These are phyloP conservation scores for Alternaria arbusti DNA, from an alignment of 2,329 filamentous ascomycete genomes.

Conservation along the genomic window DNA sequence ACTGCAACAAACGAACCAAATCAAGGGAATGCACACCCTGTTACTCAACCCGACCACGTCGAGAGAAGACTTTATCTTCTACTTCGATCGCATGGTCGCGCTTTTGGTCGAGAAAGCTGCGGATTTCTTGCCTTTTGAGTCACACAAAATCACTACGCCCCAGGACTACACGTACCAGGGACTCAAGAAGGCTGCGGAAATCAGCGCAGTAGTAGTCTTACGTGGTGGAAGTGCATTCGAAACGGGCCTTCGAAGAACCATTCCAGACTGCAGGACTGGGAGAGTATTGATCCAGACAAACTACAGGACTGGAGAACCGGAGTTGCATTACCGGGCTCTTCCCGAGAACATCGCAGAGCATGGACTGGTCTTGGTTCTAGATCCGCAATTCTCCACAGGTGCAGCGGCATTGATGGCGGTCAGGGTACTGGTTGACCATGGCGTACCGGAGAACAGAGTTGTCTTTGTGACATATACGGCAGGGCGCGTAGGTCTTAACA, in stretches of 20 bases:
- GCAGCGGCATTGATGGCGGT: conserved; percentile 91
- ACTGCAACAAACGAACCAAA: conserved; percentile 77
- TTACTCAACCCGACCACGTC: conserved; percentile 79
- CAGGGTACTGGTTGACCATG: conserved; percentile 92
- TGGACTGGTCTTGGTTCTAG: conserved; percentile 82
- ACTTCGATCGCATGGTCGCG: conserved; percentile 89
- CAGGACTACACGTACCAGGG: conserved; percentile 73
- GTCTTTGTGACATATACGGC: conserved; percentile 94
- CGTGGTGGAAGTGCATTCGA: conserved; percentile 90
- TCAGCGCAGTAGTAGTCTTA: conserved; percentile 78
- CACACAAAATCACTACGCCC: conserved; percentile 72
- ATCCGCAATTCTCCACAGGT: conserved; percentile 93
- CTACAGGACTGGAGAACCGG: conserved; percentile 73
- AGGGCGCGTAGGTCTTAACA: conserved; percentile 80
- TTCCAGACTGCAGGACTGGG: conserved; percentile 90
- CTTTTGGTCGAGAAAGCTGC: conserved; percentile 75
- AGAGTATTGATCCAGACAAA: conserved; percentile 91
- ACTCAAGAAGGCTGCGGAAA: conserved; percentile 70
- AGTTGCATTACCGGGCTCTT: conserved; percentile 87
- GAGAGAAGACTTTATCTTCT: conserved; percentile 94
- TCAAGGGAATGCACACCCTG: conserved; percentile 88
- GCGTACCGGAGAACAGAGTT: conserved; percentile 81
- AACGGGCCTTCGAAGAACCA: conserved; percentile 83
- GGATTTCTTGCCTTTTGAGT: conserved; percentile 68
- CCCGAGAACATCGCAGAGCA: conserved; percentile 73